Conservation (phyloP, 345 rosid species). For the Brassica nigra region DNA sequence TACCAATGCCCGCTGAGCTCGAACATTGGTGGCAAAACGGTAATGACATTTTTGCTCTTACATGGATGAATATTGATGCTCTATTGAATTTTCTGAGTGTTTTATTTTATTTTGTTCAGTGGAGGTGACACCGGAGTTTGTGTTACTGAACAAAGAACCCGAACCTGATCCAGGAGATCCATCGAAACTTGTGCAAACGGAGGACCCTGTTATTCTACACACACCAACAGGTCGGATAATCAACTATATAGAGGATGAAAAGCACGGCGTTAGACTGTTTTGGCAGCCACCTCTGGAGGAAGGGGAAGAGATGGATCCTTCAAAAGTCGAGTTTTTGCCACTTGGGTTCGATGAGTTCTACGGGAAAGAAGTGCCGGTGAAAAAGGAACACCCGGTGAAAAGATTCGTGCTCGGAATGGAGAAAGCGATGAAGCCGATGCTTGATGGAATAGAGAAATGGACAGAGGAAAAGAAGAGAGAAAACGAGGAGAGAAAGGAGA, state of each 20-base stretch:
- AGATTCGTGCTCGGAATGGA: conserved; percentile 51
- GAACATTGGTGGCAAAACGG: conserved; percentile 92
- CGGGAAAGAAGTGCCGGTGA: conserved; percentile 53
- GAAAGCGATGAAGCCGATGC: conserved; percentile 53
- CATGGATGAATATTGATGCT: conserved; percentile 10
- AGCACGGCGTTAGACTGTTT: conserved; percentile 78
- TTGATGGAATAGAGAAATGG: conserved; percentile 74
- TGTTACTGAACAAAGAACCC: conserved; percentile 77
- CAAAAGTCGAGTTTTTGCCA: conserved; percentile 72
- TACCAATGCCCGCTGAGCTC: conserved; percentile 98
- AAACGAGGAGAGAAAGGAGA: conserved; percentile 59
- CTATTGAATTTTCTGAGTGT: background rate
- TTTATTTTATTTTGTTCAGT: conserved; percentile 35
- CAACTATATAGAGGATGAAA: conserved; percentile 80
- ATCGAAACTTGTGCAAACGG: conserved; percentile 61
- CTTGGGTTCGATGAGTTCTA: conserved; percentile 91
- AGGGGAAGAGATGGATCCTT: conserved; percentile 70
- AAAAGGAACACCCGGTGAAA: conserved; percentile 51
- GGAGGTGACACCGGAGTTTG: conserved; percentile 82
- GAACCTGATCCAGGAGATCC: conserved; percentile 91
- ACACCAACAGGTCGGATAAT: conserved; percentile 79
- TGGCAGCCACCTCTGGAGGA: conserved; percentile 84
- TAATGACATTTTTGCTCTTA: conserved; percentile 28
- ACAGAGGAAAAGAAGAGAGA: conserved; percentile 70
- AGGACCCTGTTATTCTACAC: conserved; percentile 83